Evolutionary conservation across 768 basidiomycete species (phyloP).

Genomic region (Tricholomella constricta): DNA sequence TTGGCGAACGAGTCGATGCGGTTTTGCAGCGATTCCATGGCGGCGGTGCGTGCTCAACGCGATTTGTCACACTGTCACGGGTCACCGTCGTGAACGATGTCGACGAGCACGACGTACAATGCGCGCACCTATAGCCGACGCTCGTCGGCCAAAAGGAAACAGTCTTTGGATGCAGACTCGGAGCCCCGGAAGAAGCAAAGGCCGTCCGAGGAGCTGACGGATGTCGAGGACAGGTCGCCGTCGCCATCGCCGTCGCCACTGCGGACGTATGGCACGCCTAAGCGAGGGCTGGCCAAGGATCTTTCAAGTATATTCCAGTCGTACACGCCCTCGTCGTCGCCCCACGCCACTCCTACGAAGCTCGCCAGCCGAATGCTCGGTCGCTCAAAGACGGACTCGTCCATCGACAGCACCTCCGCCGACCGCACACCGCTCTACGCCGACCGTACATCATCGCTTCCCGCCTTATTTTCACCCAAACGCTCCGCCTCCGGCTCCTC

Average conservation of each 20-base stretch:
- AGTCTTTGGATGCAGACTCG: neutral
- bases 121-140: conserved; percentile 40
- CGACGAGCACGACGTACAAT: conserved; percentile 23
- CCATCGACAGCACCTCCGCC: conserved; percentile 40
- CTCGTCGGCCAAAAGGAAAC: conserved; percentile 26
- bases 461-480: conserved; percentile 29
- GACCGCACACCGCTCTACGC: conserved; percentile 14
- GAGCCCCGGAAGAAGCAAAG: conserved; percentile 29
- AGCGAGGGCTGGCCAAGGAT: conserved; percentile 36
- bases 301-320: conserved; percentile 49
- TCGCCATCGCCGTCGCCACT: conserved; percentile 10
- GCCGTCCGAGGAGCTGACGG: conserved; percentile 19
- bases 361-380: conserved; percentile 74
- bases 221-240: conserved; percentile 4
- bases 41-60: conserved; percentile 27
- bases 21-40: conserved; percentile 56
- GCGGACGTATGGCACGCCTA: conserved; percentile 23
- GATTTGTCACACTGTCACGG: conserved; percentile 2
- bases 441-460: conserved; percentile 40
- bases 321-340: conserved; percentile 26
- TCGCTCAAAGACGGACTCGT: conserved; percentile 65
- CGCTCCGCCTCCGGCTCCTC: conserved; percentile 29
- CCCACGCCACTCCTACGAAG: conserved; percentile 38
- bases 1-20: conserved; percentile 73
- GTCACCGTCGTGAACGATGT: conserved; percentile 8